Percentiles rank a stretch among this genome's conserved stretches.
Conservation (phyloP, 441 rosid species). For the Adansonia madagascariensis region DNA sequence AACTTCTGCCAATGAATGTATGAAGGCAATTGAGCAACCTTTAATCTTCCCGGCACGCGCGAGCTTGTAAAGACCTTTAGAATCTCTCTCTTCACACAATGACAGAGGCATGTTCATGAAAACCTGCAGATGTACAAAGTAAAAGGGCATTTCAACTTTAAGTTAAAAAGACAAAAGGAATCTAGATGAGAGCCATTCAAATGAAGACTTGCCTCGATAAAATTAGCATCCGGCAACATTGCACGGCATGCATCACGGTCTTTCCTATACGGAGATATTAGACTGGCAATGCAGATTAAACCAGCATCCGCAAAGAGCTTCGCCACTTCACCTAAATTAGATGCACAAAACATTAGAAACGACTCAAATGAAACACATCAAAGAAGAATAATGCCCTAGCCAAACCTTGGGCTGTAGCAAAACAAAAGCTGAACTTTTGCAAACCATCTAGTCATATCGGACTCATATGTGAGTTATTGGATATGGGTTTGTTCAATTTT, state of each 20-base stretch:
- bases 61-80: conserved; percentile 87
- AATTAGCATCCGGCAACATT: conserved; percentile 61
- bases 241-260: conserved; percentile 85
- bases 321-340: conserved; percentile 72
- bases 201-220: conserved; percentile 66
- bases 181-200: conserved; percentile 14
- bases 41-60: conserved; percentile 89
- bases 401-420: not conserved
- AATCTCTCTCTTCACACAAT: conserved; percentile 82
- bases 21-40: conserved; percentile 42
- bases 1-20: not conserved
- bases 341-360: conserved; percentile 17
- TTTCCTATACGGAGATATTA: conserved; percentile 88
- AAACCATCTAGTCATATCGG: not conserved
- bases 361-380: conserved; percentile 17
- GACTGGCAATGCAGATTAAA: conserved; percentile 84
- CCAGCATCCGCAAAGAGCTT: conserved; percentile 93
- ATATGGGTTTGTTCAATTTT: not conserved
- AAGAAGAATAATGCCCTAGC: not conserved
- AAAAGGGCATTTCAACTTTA: conserved; percentile 20
- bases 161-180: not conserved
- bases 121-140: conserved; percentile 48
- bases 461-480: not conserved
- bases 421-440: not conserved
- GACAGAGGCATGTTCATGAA: conserved; percentile 84